Evolutionary conservation across 2,329 filamentous ascomycete species (phyloP), one percentile per base, ranked within the genome.

Genomic region (Fusarium mundagurra): DNA sequence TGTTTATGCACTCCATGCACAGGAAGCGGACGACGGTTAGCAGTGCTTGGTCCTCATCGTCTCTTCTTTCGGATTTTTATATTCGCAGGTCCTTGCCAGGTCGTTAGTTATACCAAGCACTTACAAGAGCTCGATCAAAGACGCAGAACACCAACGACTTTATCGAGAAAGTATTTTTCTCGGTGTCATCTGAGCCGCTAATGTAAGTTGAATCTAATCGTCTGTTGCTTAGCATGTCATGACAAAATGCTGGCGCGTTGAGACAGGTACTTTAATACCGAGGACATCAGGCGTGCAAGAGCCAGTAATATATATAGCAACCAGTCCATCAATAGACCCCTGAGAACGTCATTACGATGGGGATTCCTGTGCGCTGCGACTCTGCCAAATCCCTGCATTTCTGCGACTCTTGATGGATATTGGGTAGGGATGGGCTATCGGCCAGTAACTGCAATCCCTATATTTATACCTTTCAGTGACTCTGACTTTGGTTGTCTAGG

Each of bases 171-270:
- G 11, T n/a, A 14, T 29, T 54, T 29, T 54, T 54, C 51, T n/a
- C 6, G 11, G 3, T 1, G 2, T 39, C 24, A 0, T 18, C 16
- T 10, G 10, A 5, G 11, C 4, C 17, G 2, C 5, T 10, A 29
- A 29, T 10, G 2, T 13, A 3, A 13, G 5, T 17, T 17, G 2
- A 54, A 54, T 13, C 2, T 2, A 29, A 54, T 5, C 2, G 34
- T 39, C 24, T 1, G n/a, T 22, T 12, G 11, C 8, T 39, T 13
- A 18, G 20, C 2, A n/a, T 9, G 10, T 4, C 20, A 11, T 13
- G 34, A 18, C 11, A 39, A 13, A 39, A 29, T 5, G 13, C 34
- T 39, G 18, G 24, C 51, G 8, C 10, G 5, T 22, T 18, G 1
- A 27, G 34, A 54, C 11, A 12, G 9, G 3, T 6, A 17, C 7